These are phyloP conservation scores for Globisporangium mamillatum DNA, from an alignment of 352 stramenopile species.

Conservation along the genomic window DNA sequence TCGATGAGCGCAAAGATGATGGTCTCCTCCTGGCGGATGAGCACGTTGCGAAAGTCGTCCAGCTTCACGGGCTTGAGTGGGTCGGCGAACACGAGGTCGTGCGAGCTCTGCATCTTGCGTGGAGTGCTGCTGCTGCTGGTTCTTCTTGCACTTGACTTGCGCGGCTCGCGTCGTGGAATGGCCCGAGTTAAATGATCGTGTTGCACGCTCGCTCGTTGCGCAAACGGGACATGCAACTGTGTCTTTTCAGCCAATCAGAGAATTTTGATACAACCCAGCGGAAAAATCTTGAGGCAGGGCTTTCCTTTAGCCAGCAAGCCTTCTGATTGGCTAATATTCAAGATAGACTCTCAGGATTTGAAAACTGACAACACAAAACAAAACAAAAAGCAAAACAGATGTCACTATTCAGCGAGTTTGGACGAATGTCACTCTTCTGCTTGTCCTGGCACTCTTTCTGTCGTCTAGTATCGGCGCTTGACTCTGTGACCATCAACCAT, in stretches of 20 bases:
- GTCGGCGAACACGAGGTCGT: slow-evolving; percentile 64
- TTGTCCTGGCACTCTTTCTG: neutral
- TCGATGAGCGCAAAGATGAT: slow-evolving; percentile 99
- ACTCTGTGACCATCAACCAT: slow-evolving; percentile 31
- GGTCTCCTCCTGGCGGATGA: slow-evolving; percentile 95
- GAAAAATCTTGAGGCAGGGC: slow-evolving; percentile 11
- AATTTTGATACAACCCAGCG: neutral
- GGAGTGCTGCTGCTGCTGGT: neutral
- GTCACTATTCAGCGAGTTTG: neutral
- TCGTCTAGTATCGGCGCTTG: slow-evolving; percentile 63
- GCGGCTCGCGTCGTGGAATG: neutral
- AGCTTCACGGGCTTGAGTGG: slow-evolving; percentile 73
- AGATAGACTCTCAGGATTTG: neutral
- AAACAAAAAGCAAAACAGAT: slow-evolving; percentile 3
- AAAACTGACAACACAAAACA: neutral
- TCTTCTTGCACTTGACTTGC: neutral
- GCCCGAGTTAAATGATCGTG: neutral
- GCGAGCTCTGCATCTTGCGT: slow-evolving; percentile 50
- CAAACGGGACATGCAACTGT: slow-evolving; percentile 6
- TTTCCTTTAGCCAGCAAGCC: neutral
- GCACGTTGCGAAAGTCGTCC: slow-evolving; percentile 86
- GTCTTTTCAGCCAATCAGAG: slow-evolving; percentile 7
- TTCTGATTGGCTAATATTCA: slow-evolving; percentile 8
- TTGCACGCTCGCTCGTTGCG: slow-evolving; percentile 3
- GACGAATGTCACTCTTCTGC: neutral